Percentiles rank a stretch among this genome's conserved stretches.
phyloP scores from a whole-genome alignment of 2,329 filamentous ascomycete genomes.

The Cytospora piceicola region DNA sequence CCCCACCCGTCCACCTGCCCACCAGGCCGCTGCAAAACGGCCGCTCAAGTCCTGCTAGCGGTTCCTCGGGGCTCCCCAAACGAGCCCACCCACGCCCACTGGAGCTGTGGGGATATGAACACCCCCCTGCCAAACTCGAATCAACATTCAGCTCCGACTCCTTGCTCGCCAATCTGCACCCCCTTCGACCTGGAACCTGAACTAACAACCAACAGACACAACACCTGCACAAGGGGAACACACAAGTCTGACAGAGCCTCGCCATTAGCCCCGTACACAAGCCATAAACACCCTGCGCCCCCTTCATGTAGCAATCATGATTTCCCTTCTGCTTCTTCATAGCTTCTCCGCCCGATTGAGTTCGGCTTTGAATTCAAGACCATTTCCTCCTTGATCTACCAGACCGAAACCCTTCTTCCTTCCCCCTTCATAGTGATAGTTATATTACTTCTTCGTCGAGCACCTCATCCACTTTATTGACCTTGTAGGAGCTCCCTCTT shows the following conservation, averaged over 20 bases:
- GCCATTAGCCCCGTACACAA: constrained; percentile 9
- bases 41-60: constrained; percentile 11
- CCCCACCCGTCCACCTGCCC: neutral
- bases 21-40: neutral
- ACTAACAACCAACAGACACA: constrained; percentile 16
- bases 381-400: constrained; percentile 9
- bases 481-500: constrained; percentile 5
- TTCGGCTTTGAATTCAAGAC: constrained; percentile 7
- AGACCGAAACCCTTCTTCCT: neutral
- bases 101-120: neutral
- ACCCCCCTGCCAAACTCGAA: constrained; percentile 16
- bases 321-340: constrained; percentile 18
- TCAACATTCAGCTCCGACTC: constrained; percentile 24
- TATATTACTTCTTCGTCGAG: neutral
- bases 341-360: constrained; percentile 11
- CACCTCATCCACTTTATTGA: constrained; percentile 1
- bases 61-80: constrained; percentile 13
- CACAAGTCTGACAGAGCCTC: constrained; percentile 23
- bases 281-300: constrained; percentile 28
- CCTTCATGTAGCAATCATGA: constrained; percentile 11
- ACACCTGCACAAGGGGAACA: constrained; percentile 1
- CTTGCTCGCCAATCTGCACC: constrained; percentile 10
- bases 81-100: constrained; percentile 13
- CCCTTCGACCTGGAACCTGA: neutral
- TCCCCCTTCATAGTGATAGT: neutral